Conservation (phyloP, 2,329 filamentous ascomycete genomes). For the Dendryphion nanum region DNA sequence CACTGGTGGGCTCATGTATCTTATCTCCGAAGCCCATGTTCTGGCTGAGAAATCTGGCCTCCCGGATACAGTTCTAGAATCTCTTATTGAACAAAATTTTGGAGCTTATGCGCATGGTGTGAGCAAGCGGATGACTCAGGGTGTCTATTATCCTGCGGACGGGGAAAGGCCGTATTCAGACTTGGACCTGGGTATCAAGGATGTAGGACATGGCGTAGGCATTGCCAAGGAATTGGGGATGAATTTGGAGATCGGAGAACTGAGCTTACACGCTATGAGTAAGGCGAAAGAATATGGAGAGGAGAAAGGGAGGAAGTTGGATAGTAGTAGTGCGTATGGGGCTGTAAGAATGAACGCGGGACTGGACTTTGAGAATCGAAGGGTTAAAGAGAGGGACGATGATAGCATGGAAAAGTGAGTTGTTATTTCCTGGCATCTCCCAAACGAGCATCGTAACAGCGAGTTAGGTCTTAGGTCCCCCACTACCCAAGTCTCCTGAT, state of each 20-base stretch:
- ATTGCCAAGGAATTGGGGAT: constrained; percentile 43
- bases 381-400: constrained; percentile 15
- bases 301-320: constrained; percentile 38
- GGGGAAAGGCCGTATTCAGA: constrained; percentile 47
- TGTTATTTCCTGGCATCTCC: no score
- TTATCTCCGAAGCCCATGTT: constrained; percentile 51
- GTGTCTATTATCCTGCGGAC: constrained; percentile 21
- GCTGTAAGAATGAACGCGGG: constrained; percentile 45
- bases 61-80: constrained; percentile 41
- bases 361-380: constrained; percentile 45
- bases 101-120: constrained; percentile 25
- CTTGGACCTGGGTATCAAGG: constrained; percentile 52
- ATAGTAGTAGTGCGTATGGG: constrained; percentile 55
- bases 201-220: constrained; percentile 51
- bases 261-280: constrained; percentile 44
- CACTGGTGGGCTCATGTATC: constrained; percentile 50
- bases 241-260: constrained; percentile 43
- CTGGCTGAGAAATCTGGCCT: constrained; percentile 49
- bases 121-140: constrained; percentile 24
- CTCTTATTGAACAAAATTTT: constrained; percentile 39
- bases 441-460: no score
- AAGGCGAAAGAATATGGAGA: constrained; percentile 44
- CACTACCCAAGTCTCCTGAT: no score
- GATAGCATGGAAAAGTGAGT: background rate
- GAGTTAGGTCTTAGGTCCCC: no score